phyloP scores from a whole-genome alignment of 2,329 filamentous ascomycete species.

The Neospermospora avenae region DNA sequence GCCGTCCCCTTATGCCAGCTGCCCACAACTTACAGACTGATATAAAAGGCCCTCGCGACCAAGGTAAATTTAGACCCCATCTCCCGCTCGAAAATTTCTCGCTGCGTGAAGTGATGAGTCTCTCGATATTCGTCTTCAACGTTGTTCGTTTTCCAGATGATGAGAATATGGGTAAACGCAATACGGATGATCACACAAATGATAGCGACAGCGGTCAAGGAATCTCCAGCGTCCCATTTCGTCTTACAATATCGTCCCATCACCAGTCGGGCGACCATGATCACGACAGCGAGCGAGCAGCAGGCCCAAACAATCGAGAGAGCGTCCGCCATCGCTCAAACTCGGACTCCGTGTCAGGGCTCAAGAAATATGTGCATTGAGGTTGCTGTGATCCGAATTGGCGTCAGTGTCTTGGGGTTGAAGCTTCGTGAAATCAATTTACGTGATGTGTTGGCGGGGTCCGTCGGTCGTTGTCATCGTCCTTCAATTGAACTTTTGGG shows the following conservation, averaged over 20 bases:
- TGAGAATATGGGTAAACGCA: conserved; percentile 35
- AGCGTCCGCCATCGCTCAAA: background rate
- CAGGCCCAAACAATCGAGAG: background rate
- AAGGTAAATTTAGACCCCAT: background rate
- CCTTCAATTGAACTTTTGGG: background rate
- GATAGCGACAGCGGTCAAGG: conserved; percentile 4
- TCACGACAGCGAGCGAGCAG: conserved; percentile 4
- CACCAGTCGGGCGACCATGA: conserved; percentile 6
- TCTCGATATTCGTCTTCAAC: conserved; percentile 17
- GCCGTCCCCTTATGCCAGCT: background rate
- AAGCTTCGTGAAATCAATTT: background rate
- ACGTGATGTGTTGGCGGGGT: background rate
- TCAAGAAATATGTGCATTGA: background rate
- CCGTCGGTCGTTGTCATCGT: background rate
- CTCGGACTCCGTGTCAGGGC: background rate
- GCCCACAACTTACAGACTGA: background rate
- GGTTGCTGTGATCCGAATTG: background rate
- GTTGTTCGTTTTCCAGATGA: conserved; percentile 38
- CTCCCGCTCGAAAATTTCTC: background rate
- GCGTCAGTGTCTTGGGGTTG: background rate
- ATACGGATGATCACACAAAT: background rate
- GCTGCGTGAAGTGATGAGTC: background rate
- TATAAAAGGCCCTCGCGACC: background rate
- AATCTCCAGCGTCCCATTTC: conserved; percentile 9
- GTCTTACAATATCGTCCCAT: conserved; percentile 3